Conservation (phyloP, 495 filamentous ascomycete species). For the Jackrogersella minutella region DNA sequence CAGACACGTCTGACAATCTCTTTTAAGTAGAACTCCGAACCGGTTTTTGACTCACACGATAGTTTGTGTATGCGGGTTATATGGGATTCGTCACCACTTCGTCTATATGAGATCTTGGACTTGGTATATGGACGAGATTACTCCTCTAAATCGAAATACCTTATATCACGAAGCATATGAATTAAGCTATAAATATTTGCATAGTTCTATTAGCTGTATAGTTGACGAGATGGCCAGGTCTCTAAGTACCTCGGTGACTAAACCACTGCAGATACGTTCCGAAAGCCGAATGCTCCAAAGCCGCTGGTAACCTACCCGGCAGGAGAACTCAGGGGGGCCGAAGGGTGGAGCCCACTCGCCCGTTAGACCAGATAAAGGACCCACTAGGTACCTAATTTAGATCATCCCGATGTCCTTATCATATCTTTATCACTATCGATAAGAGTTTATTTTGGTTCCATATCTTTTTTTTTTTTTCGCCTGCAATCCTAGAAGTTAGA, state of each 20-base stretch:
- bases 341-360: not conserved
- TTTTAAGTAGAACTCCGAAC: conserved; percentile 1
- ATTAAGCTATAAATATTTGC: too few species aligned
- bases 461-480: conserved; percentile 25
- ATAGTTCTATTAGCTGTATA: too few species aligned
- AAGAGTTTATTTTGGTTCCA: conserved; percentile 10
- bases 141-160: not conserved
- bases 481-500: not conserved
- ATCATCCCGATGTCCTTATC: not conserved
- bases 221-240: too few species aligned
- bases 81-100: not conserved
- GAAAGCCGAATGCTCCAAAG: conserved; percentile 8
- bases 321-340: conserved; percentile 17
- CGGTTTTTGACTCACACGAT: conserved; percentile 14
- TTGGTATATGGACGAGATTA: not conserved
- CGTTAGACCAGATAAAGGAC: not conserved
- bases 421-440: conserved; percentile 40
- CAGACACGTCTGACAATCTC: not conserved
- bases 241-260: too few species aligned
- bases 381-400: not conserved
- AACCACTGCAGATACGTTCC: too few species aligned
- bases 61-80: conserved; percentile 4
- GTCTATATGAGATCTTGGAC: not conserved
- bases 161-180: not conserved
- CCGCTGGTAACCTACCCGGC: conserved; percentile 31